phyloP scores from a whole-genome alignment of 495 filamentous ascomycete species.

The Neurospora africana region DNA sequence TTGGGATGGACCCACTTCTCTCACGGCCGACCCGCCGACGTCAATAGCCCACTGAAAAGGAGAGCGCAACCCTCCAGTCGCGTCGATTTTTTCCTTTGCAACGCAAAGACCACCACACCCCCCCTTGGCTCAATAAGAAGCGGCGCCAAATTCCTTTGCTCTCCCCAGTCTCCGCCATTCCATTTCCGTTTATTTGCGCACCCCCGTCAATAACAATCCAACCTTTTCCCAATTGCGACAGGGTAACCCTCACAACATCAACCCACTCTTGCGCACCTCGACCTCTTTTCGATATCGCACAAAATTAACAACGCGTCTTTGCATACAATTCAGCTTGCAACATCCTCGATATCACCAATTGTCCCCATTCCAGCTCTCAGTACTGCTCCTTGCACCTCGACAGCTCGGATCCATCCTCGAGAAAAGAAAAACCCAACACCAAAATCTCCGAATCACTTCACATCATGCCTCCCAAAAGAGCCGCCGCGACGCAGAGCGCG shows the following conservation, averaged over 20 bases:
- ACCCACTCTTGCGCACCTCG: neutral
- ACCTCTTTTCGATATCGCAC: neutral
- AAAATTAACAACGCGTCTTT: neutral
- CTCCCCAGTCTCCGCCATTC: neutral
- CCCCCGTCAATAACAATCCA: neutral
- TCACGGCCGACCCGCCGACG: neutral
- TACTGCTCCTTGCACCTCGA: neutral
- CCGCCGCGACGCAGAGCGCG: constrained; percentile 8
- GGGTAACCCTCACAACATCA: neutral
- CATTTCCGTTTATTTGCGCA: neutral
- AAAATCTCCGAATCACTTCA: constrained; percentile 7
- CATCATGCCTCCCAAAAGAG: constrained; percentile 22
- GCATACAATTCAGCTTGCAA: neutral
- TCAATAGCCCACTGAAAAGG: neutral
- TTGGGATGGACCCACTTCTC: neutral
- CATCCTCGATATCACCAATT: neutral
- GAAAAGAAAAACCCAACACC: neutral
- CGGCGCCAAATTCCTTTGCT: neutral
- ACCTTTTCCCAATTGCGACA: neutral
- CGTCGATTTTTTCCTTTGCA: neutral
- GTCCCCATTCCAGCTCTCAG: neutral
- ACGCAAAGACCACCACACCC: neutral
- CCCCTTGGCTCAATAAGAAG: neutral
- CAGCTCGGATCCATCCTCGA: neutral
- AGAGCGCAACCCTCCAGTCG: neutral